phyloP scores from a whole-genome alignment of 2,329 filamentous ascomycete genomes.

The Blumeria hordei region DNA sequence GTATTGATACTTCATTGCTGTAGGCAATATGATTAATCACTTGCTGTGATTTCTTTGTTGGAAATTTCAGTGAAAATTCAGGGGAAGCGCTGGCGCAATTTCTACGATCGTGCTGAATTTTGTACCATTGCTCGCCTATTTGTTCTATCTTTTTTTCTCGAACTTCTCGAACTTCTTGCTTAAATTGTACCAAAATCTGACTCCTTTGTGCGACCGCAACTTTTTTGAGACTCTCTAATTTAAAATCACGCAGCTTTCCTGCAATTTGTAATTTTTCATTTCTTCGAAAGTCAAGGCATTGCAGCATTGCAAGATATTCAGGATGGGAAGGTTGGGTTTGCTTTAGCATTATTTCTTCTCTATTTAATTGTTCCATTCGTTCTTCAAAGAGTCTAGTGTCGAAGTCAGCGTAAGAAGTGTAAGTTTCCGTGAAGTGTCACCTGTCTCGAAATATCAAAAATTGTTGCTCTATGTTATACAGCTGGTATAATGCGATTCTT shows the following conservation, averaged over 20 bases:
- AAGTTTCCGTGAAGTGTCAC: constrained; percentile 20
- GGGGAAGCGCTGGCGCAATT: constrained; percentile 54
- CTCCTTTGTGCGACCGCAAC: constrained; percentile 60
- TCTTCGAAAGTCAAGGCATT: constrained; percentile 60
- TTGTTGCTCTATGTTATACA: constrained; percentile 63
- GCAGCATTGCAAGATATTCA: constrained; percentile 74
- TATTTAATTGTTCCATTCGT: constrained; percentile 56
- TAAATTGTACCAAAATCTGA: constrained; percentile 75
- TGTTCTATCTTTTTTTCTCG: constrained; percentile 58
- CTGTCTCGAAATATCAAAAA: constrained; percentile 69
- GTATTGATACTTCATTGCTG: constrained; percentile 78
- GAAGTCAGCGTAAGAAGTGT: background rate
- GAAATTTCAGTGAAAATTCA: constrained; percentile 63
- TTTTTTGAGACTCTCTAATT: constrained; percentile 45
- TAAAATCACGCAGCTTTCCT: constrained; percentile 47
- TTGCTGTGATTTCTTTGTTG: constrained; percentile 50
- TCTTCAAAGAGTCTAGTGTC: constrained; percentile 57
- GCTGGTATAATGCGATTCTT: constrained; percentile 53
- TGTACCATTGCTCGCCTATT: constrained; percentile 75
- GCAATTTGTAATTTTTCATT: constrained; percentile 59
- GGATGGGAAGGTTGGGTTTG: constrained; percentile 51
- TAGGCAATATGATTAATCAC: constrained; percentile 72
- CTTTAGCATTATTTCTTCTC: constrained; percentile 36
- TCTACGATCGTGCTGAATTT: constrained; percentile 72
- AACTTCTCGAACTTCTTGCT: constrained; percentile 62